Base-by-base conservation (phyloP, 768 basidiomycete genomes). In the Mycena amicta region DNA sequence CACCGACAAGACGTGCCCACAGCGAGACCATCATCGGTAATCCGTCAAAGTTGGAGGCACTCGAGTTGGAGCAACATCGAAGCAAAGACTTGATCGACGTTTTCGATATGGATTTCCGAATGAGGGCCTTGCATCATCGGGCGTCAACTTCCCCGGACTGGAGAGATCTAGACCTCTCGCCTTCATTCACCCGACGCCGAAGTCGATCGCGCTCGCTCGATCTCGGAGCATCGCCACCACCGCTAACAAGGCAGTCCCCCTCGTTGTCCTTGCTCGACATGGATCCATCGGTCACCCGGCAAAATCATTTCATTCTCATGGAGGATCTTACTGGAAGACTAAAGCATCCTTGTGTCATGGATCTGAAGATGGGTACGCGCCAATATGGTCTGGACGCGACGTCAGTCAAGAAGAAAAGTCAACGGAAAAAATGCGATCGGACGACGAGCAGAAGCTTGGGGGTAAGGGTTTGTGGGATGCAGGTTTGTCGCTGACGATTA, bases 281-380 rank as follows among this genome's bases (percentile, higher is more conserved):
- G 13, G 75, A 83, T 52, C 73, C 78, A 30, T 71, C 79, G 47
- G 76, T 89, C 47, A 87, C 93, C 5, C 86, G 96, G 13, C 95
- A 97, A 73, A 95, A 97, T 69, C 91, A 98, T 71, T 99, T 98
- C 70, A 97, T 99, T 66, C 83, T 98, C 65, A 97, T 99, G 95
- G 97, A 99, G 74, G 97, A 99, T 69, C 78, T 99, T 49, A 99
- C 97, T 2, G 97, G 97, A 25, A 80, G 90, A 30, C 73, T 97
- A 68, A 95, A 91, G 73, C 84, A 83, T 50, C 92, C 97, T 8
- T 99, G 97, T 68, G 96, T 99, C 40, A 84, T 98, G 67, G 97
- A 99, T 73, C 78, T 99, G 66, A 99, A 99, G 80, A 98, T 98
- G 97, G 97, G 97, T n/a, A 98, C 95, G 28, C 81, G 97, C 30